phyloP scores from a whole-genome alignment of 1,139 yeast genomes.

The Citeromyces hawaiiensis region DNA sequence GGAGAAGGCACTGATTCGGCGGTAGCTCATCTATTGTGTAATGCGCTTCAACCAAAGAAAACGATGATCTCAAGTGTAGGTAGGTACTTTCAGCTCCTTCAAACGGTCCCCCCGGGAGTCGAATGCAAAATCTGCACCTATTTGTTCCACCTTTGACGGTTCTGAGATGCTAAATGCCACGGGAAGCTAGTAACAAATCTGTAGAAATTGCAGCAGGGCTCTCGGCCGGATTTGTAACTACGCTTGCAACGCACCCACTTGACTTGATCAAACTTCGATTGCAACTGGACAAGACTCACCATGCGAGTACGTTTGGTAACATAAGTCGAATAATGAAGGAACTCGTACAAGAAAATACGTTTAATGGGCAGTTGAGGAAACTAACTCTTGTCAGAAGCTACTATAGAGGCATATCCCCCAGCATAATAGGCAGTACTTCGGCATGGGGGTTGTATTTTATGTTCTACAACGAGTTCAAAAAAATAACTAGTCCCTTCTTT shows the following conservation, averaged over 20 bases:
- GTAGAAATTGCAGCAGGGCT: conserved; percentile 62
- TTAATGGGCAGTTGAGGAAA: conserved; percentile 9
- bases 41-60: too few species aligned
- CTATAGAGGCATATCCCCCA: conserved; percentile 76
- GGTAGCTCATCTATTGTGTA: too few species aligned
- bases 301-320: conserved; percentile 11
- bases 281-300: conserved; percentile 30
- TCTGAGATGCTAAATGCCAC: not conserved
- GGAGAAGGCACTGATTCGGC: too few species aligned
- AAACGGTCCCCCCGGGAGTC: too few species aligned
- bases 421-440: conserved; percentile 65
- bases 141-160: too few species aligned
- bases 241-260: conserved; percentile 75
- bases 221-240: conserved; percentile 71
- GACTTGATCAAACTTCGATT: conserved; percentile 76
- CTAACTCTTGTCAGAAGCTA: conserved; percentile 17
- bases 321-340: conserved; percentile 11
- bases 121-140: too few species aligned
- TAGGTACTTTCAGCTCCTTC: too few species aligned
- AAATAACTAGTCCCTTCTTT: conserved; percentile 8
- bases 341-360: conserved; percentile 6
- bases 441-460: conserved; percentile 88
- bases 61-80: too few species aligned
- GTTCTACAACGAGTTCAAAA: conserved; percentile 50
- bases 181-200: conserved; percentile 6